A percentile compares a stretch with the other conserved stretches of the same genome.
phyloP scores from a whole-genome alignment of 441 rosid species.

The Brassica hybrid region DNA sequence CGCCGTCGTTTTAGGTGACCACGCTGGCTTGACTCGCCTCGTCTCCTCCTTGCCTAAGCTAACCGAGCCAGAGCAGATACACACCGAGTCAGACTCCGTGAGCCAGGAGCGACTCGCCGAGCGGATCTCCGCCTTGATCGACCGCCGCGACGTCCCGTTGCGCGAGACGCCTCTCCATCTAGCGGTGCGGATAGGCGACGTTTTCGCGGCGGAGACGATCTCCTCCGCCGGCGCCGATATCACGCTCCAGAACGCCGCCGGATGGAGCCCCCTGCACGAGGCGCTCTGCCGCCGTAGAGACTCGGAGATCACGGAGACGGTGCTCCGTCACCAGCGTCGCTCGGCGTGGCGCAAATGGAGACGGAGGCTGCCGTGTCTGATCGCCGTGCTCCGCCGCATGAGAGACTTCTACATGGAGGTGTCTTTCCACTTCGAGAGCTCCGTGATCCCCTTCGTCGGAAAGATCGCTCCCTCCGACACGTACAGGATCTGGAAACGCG shows the following conservation, averaged over 20 bases:
- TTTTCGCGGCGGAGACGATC: slow-evolving; percentile 54
- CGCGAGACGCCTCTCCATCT: slow-evolving; percentile 92
- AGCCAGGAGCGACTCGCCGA: slow-evolving; percentile 66
- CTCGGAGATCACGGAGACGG: slow-evolving; percentile 59
- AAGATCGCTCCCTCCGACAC: slow-evolving; percentile 96
- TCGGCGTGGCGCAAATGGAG: slow-evolving; percentile 94
- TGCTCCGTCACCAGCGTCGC: slow-evolving; percentile 66
- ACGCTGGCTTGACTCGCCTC: slow-evolving; percentile 58
- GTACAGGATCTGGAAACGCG: slow-evolving; percentile 94
- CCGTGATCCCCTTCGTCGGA: slow-evolving; percentile 89
- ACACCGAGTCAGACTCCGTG: slow-evolving; percentile 68
- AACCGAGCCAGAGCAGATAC: slow-evolving; percentile 62
- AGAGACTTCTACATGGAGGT: slow-evolving; percentile 97
- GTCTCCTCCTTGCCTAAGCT: slow-evolving; percentile 71
- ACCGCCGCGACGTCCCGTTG: slow-evolving; percentile 83
- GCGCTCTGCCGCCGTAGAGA: slow-evolving; percentile 65
- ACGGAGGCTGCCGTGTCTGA: slow-evolving; percentile 77
- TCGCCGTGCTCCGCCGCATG: slow-evolving; percentile 76
- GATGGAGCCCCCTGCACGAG: slow-evolving; percentile 91
- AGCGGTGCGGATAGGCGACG: slow-evolving; percentile 73
- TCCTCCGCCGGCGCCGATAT: slow-evolving; percentile 77
- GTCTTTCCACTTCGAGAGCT: slow-evolving; percentile 92
- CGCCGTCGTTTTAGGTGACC: slow-evolving; percentile 77
- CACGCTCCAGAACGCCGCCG: slow-evolving; percentile 75
- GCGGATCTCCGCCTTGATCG: slow-evolving; percentile 65